phyloP scores from a whole-genome alignment of 768 basidiomycete species.

The Suillus subluteus region DNA sequence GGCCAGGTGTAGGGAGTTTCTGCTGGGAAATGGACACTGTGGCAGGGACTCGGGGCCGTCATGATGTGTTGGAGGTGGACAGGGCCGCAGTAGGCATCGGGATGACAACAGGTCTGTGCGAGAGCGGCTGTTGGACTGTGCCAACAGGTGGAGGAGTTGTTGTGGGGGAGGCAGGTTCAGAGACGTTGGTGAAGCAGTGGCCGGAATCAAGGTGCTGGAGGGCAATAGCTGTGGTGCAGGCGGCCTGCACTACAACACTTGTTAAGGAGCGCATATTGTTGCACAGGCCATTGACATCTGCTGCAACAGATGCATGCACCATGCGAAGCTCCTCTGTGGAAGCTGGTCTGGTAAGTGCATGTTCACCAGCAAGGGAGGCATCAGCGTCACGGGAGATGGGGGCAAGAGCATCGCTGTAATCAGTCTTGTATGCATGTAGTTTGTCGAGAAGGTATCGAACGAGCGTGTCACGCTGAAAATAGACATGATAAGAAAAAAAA shows the following conservation, averaged over 20 bases:
- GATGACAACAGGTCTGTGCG: not conserved
- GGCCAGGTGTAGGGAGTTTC: not conserved
- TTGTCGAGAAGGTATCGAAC: constrained; percentile 31
- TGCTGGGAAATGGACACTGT: not conserved
- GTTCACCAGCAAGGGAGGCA: not conserved
- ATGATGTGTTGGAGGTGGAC: not conserved
- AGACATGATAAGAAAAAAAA: not conserved
- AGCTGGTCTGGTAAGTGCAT: not conserved
- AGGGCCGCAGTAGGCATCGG: not conserved
- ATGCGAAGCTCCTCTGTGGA: not conserved
- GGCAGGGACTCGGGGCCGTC: not conserved
- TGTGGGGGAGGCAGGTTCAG: not conserved
- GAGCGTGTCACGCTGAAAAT: constrained; percentile 10
- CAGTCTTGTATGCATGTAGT: constrained; percentile 27
- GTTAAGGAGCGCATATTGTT: not conserved
- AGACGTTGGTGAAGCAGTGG: not conserved
- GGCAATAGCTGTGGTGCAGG: not conserved
- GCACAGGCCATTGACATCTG: not conserved
- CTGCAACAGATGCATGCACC: not conserved
- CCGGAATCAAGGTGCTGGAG: not conserved
- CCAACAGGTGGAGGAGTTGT: not conserved
- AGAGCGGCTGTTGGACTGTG: no score
- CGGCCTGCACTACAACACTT: not conserved
- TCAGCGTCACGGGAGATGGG: not conserved
- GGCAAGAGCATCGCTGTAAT: constrained; percentile 19